These are phyloP conservation scores for Boletus tomentosulus DNA, from an alignment of 768 basidiomycete species.

Conservation along the genomic window DNA sequence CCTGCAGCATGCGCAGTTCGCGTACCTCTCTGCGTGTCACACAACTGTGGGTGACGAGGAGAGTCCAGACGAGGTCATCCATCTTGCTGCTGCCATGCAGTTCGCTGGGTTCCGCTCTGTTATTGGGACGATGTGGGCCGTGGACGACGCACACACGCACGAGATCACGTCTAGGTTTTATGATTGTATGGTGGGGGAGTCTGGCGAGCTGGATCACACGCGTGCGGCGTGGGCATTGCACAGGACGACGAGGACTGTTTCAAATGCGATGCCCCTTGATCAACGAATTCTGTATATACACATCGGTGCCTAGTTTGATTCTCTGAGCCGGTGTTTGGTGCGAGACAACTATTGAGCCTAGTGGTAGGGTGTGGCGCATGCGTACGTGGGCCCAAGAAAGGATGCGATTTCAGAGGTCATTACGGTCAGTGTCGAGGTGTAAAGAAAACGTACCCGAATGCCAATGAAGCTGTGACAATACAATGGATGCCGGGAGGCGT, in stretches of 20 bases:
- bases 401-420: too few species aligned
- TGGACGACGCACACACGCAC: background rate
- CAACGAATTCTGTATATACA: background rate
- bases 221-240: background rate
- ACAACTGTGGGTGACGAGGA: too few species aligned
- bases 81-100: background rate
- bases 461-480: too few species aligned
- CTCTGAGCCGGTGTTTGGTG: too few species aligned
- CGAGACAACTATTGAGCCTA: too few species aligned
- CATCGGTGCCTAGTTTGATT: background rate
- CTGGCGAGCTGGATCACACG: background rate
- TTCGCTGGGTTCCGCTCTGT: background rate
- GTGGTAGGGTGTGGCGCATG: too few species aligned
- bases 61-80: background rate
- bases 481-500: too few species aligned
- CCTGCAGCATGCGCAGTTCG: too few species aligned
- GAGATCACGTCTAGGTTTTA: background rate
- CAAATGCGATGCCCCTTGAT: background rate
- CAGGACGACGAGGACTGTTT: background rate
- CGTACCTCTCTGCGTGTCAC: too few species aligned
- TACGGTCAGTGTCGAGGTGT: too few species aligned
- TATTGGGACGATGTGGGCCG: background rate
- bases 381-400: too few species aligned
- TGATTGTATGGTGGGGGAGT: background rate
- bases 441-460: too few species aligned